Base-by-base conservation (phyloP, 495 filamentous ascomycete genomes). In the Aspergillus ellipticus region DNA sequence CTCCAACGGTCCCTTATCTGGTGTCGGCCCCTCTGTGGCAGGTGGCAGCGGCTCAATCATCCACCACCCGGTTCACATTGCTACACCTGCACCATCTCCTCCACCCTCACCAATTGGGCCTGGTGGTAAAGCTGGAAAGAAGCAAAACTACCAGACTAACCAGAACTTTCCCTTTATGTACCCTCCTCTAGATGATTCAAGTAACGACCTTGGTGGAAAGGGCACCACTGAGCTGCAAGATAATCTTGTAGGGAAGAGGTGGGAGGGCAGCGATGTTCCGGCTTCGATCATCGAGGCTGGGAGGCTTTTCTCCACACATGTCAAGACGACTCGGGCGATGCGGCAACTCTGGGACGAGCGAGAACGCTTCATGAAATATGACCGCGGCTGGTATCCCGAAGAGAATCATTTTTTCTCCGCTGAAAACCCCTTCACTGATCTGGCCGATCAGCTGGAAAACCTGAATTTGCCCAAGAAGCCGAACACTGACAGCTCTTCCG, bases 91-190 rank as follows among this genome's bases (percentile, higher is more conserved):
- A 0, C 94, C 95, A n/a, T 97, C 95, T 5, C 94, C 94, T 21
- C 94, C 94, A 1, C 94, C 94, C 10, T 96, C 92, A 6, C 95
- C 94, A 3, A 89, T 86, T 2, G 86, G 84, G 0, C 85, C 89
- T 4, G 91, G 92, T 35, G 92, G 91, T 4, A 98, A 98, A 68
- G 89, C 88, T 42, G 91, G 87, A 15, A 98, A 98, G 75, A 98
- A 98, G 64, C 95, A 97, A 59, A 98, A 97, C 55, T 98, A 97
- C 66, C 94, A 98, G 69, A 98, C 94, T 0, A 98, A 98, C 66
- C 94, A 98, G 59, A 92, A 96, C 61, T 98, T 98, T 60, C 94
- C 94, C 0, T 97, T 98, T 61, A 84, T 98, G 74, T 98, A 97
- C 63, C 95, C 94, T 2, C 92, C 94, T 2, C 72, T 95, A 13